Evolutionary conservation across 768 basidiomycete genomes (phyloP).

Genomic region (button mushroom (Agaricus bisporus)): DNA sequence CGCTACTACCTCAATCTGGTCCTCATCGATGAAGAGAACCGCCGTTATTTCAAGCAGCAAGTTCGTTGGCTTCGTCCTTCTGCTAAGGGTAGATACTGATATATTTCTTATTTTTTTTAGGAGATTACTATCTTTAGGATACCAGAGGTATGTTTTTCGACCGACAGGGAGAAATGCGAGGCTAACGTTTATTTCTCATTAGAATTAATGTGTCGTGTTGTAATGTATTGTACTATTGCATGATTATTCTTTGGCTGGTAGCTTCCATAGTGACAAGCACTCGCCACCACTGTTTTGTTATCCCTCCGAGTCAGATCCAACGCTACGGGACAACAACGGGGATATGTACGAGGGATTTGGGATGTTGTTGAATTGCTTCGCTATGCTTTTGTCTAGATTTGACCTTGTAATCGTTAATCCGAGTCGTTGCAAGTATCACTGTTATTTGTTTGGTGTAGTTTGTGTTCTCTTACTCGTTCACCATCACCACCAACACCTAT

Average conservation of each 20-base stretch:
- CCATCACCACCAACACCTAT: not conserved
- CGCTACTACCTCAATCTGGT: constrained; percentile 97
- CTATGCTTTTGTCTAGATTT: no score
- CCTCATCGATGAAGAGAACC: constrained; percentile 95
- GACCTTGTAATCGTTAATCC: not conserved
- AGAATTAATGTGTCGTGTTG: constrained; percentile 2
- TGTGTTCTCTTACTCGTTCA: no score
- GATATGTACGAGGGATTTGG: no score
- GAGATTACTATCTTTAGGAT: constrained; percentile 16
- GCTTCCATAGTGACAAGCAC: not conserved
- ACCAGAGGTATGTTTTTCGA: constrained; percentile 6
- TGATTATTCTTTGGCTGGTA: not conserved
- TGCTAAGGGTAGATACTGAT: not conserved
- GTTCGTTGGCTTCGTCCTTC: constrained; percentile 26
- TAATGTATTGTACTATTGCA: not conserved
- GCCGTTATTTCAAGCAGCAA: constrained; percentile 97
- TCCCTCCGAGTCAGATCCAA: no score
- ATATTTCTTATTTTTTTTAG: not conserved
- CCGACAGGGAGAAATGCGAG: not conserved
- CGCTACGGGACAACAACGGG: no score
- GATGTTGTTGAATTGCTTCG: no score
- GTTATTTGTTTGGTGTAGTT: no score
- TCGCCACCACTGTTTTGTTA: no score
- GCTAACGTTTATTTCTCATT: not conserved
- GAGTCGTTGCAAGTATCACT: not conserved